phyloP scores from a whole-genome alignment of 805 yeast species.

The Nakazawaea wickerhamii region DNA sequence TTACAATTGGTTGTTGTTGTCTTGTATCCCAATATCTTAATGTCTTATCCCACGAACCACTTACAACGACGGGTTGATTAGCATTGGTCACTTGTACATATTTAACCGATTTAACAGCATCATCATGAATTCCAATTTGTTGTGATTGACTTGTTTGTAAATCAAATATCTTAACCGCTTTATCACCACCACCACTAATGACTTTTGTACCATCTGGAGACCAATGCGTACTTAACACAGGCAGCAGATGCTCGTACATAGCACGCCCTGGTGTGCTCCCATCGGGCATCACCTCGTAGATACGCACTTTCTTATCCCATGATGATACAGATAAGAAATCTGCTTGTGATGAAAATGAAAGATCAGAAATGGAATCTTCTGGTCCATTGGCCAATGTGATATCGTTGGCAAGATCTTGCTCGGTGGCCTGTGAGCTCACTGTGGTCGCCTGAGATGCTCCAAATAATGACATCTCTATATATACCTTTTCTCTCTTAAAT shows the following conservation, averaged over 20 bases:
- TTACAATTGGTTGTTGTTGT: slow-evolving; percentile 73
- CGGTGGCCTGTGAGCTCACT: slow-evolving; percentile 35
- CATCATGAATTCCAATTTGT: slow-evolving; percentile 83
- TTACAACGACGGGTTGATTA: slow-evolving; percentile 75
- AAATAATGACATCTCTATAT: slow-evolving; percentile 10
- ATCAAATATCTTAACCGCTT: slow-evolving; percentile 79
- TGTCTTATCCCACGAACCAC: slow-evolving; percentile 97
- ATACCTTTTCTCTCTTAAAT: neutral
- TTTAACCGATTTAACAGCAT: slow-evolving; percentile 68
- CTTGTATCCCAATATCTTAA: slow-evolving; percentile 93
- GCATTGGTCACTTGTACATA: slow-evolving; percentile 82
- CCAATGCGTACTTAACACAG: slow-evolving; percentile 82
- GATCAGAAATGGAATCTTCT: slow-evolving; percentile 83
- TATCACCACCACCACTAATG: slow-evolving; percentile 86
- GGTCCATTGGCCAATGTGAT: slow-evolving; percentile 72
- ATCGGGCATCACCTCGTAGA: slow-evolving; percentile 73
- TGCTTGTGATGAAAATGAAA: slow-evolving; percentile 82
- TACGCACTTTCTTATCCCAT: slow-evolving; percentile 94
- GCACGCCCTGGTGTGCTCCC: slow-evolving; percentile 89
- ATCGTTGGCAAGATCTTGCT: slow-evolving; percentile 65
- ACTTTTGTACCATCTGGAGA: slow-evolving; percentile 82
- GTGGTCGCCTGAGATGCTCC: slow-evolving; percentile 17
- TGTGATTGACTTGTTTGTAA: slow-evolving; percentile 74
- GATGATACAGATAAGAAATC: slow-evolving; percentile 78
- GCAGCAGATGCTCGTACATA: slow-evolving; percentile 82